These are phyloP conservation scores for Nitzschia putrida DNA, from an alignment of 108 stramenopile species.

Conservation along the genomic window DNA sequence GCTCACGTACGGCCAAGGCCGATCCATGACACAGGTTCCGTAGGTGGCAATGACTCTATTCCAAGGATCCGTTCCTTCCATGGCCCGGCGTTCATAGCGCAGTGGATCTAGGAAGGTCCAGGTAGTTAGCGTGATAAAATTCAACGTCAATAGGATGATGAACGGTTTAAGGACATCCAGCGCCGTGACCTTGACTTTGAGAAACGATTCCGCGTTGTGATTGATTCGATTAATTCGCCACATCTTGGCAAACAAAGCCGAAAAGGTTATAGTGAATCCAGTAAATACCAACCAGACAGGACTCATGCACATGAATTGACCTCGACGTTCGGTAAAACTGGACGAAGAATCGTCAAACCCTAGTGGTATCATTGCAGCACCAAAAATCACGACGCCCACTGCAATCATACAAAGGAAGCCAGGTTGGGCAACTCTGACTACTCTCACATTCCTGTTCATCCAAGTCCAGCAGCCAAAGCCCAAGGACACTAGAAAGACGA, in stretches of 20 bases:
- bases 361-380: constrained; percentile 30
- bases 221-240: constrained; percentile 50
- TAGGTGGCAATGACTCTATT: constrained; percentile 4
- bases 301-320: neutral
- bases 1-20: neutral
- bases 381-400: constrained; percentile 25
- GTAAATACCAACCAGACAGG: constrained; percentile 36
- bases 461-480: neutral
- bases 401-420: constrained; percentile 40
- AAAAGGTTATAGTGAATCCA: constrained; percentile 49
- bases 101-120: constrained; percentile 43
- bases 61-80: constrained; percentile 8
- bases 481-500: neutral
- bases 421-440: constrained; percentile 42
- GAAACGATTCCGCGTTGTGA: constrained; percentile 19
- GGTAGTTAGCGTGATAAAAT: constrained; percentile 32
- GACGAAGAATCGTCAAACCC: constrained; percentile 24
- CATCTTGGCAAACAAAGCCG: constrained; percentile 49
- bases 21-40: constrained; percentile 2
- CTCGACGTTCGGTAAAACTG: neutral
- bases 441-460: neutral
- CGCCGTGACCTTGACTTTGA: constrained; percentile 33
- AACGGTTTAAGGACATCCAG: constrained; percentile 46
- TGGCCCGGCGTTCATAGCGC: neutral
- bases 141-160: constrained; percentile 17